Percentiles rank a stretch among this genome's conserved stretches.
Conservation (phyloP, 441 rosid genomes). For the Syzygium malaccense region DNA sequence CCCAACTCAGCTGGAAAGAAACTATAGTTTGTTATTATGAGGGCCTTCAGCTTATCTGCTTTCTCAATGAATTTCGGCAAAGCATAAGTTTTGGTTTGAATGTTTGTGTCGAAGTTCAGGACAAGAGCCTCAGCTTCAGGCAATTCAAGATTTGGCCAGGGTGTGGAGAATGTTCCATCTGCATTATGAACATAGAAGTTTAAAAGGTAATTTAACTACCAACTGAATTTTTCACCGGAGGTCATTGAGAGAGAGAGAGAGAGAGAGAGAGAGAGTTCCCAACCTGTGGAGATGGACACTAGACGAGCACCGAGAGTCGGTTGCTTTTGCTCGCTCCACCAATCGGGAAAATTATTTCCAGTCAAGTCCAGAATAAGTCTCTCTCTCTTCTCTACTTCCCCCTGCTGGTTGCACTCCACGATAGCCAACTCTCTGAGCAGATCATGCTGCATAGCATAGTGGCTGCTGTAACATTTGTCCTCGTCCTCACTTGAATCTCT, state of each 20-base stretch:
- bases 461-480: conserved; percentile 8
- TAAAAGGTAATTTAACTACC: background rate
- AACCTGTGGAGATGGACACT: too few species aligned
- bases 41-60: conserved; percentile 45
- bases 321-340: too few species aligned
- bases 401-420: conserved; percentile 7
- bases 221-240: background rate
- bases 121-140: conserved; percentile 48
- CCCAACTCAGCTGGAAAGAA: conserved; percentile 22
- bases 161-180: conserved; percentile 48
- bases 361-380: conserved; percentile 33
- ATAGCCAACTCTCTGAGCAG: conserved; percentile 60
- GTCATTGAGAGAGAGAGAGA: too few species aligned
- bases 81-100: conserved; percentile 9
- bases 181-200: conserved; percentile 6
- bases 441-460: conserved; percentile 54
- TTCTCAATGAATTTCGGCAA: conserved; percentile 40
- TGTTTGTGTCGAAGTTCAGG: conserved; percentile 31
- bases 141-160: conserved; percentile 34
- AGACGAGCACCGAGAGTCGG: too few species aligned
- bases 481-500: conserved; percentile 30
- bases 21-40: conserved; percentile 33
- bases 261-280: too few species aligned
- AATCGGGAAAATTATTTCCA: background rate
- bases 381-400: conserved; percentile 13